These are phyloP conservation scores for Penicillium sp. DNA, from an alignment of 2,329 filamentous ascomycete species.

Conservation along the genomic window DNA sequence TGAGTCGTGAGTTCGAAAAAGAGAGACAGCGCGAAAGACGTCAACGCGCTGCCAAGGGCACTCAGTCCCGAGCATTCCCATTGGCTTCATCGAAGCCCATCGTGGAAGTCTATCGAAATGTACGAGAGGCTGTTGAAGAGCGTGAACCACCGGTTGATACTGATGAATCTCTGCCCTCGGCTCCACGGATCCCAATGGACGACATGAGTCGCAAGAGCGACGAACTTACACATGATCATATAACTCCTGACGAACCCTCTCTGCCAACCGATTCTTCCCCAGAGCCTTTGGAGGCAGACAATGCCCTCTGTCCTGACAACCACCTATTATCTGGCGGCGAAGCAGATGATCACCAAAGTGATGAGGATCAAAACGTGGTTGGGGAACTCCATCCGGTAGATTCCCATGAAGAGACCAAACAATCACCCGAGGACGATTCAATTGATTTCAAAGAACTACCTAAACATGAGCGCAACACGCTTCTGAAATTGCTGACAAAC, in stretches of 20 bases:
- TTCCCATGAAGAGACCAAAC: conserved; percentile 51
- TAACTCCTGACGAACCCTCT: conserved; percentile 24
- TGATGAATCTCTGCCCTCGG: conserved; percentile 44
- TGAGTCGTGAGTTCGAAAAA: conserved; percentile 94
- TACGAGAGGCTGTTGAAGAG: conserved; percentile 88
- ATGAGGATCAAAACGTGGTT: conserved; percentile 65
- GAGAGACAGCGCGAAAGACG: conserved; percentile 83
- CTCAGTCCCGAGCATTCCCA: conserved; percentile 77
- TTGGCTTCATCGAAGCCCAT: conserved; percentile 91
- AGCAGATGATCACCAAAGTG: conserved; percentile 66
- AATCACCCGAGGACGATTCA: conserved; percentile 53
- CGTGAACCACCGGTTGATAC: conserved; percentile 62
- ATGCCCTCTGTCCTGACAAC: conserved; percentile 45
- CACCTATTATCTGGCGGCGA: conserved; percentile 63
- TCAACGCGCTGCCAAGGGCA: conserved; percentile 72
- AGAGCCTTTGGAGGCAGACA: conserved; percentile 42
- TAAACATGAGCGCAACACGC: conserved; percentile 86
- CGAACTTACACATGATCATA: conserved; percentile 21
- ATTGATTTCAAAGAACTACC: conserved; percentile 70
- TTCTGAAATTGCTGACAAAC: conserved; percentile 93
- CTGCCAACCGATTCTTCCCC: conserved; percentile 30
- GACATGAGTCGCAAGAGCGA: conserved; percentile 33
- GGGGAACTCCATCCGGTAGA: conserved; percentile 65
- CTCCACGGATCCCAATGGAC: conserved; percentile 24
- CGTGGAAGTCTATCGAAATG: conserved; percentile 92